A percentile compares a stretch with the other conserved stretches of the same genome.
Conservation (phyloP, 768 basidiomycete species). For the Astraeus odoratus region DNA sequence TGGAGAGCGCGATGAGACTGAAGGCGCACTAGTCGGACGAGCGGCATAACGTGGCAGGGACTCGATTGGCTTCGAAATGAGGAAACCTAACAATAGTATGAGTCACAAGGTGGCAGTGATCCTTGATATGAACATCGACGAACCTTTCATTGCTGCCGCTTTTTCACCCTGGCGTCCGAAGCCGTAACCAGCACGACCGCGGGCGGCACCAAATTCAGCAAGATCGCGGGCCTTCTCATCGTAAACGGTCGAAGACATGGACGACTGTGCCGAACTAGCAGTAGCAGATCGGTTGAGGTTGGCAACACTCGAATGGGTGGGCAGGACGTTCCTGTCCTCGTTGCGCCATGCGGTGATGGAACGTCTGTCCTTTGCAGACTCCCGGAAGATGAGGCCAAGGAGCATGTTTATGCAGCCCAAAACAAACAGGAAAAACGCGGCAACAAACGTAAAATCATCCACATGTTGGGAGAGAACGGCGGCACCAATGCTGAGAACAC, state of each 20-base stretch:
- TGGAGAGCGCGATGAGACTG: slow-evolving; percentile 16
- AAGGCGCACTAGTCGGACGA: slow-evolving; percentile 25
- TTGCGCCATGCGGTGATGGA: slow-evolving; percentile 61
- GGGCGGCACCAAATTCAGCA: slow-evolving; percentile 16
- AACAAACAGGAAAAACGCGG: slow-evolving; percentile 88
- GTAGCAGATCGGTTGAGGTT: slow-evolving; percentile 20
- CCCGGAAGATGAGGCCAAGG: slow-evolving; percentile 66
- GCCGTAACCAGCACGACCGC: slow-evolving; percentile 52
- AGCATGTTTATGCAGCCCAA: slow-evolving; percentile 86
- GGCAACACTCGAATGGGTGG: slow-evolving; percentile 28
- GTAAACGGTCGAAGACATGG: slow-evolving; percentile 21
- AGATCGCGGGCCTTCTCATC: slow-evolving; percentile 22
- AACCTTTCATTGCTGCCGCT: slow-evolving; percentile 55
- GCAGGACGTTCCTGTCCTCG: slow-evolving; percentile 44
- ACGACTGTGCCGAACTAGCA: slow-evolving; percentile 18
- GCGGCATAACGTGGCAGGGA: slow-evolving; percentile 52
- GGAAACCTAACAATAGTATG: slow-evolving; percentile 32
- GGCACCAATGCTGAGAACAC: slow-evolving; percentile 49
- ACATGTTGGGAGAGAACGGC: slow-evolving; percentile 73
- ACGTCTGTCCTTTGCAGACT: slow-evolving; percentile 52
- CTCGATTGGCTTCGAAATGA: slow-evolving; percentile 58
- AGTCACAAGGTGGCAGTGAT: slow-evolving; percentile 2
- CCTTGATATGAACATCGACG: slow-evolving; percentile 6
- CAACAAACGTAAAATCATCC: slow-evolving; percentile 82
- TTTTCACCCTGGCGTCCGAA: slow-evolving; percentile 79